Conservation (phyloP, 768 basidiomycete species). For the Leccinum barrowsii region DNA sequence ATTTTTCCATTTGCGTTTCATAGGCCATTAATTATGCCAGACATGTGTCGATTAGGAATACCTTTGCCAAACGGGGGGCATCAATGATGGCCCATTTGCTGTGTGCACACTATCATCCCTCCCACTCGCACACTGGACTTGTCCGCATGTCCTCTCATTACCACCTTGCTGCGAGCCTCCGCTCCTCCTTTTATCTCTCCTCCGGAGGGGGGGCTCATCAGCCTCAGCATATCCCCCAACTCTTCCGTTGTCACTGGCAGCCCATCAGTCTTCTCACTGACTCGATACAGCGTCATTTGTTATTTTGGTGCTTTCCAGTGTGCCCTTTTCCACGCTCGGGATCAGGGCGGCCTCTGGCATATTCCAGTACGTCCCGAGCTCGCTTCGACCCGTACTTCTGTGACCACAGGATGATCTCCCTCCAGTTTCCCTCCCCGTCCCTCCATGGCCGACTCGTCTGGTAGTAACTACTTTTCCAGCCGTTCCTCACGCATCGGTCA, state of each 20-base stretch:
- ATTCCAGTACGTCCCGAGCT: constrained; percentile 20
- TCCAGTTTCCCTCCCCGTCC: constrained; percentile 6
- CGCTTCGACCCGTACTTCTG: constrained; percentile 5
- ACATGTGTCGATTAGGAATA: constrained; percentile 28
- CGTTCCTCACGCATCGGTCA: constrained; percentile 10
- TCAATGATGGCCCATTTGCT: constrained; percentile 6
- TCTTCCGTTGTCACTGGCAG: constrained; percentile 2
- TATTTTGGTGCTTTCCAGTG: constrained; percentile 4
- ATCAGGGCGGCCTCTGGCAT: constrained; percentile 11
- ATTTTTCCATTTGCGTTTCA: constrained; percentile 28
- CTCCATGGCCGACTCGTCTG: constrained; percentile 21
- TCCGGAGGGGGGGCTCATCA: not conserved
- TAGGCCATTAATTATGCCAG: constrained; percentile 29
- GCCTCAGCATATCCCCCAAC: constrained; percentile 5
- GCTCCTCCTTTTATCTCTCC: constrained; percentile 31
- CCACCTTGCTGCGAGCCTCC: constrained; percentile 24
- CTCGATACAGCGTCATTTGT: constrained; percentile 8
- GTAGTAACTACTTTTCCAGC: constrained; percentile 14
- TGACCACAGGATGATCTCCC: constrained; percentile 23
- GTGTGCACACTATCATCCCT: constrained; percentile 23
- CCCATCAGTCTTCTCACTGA: not conserved
- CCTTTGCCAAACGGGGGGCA: constrained; percentile 27
- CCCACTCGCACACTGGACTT: constrained; percentile 15
- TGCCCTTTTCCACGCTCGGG: constrained; percentile 31
- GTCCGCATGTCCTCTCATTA: constrained; percentile 29